Conservation (phyloP, 176 grass and related monocot species). For the Metroxylon sagu region DNA sequence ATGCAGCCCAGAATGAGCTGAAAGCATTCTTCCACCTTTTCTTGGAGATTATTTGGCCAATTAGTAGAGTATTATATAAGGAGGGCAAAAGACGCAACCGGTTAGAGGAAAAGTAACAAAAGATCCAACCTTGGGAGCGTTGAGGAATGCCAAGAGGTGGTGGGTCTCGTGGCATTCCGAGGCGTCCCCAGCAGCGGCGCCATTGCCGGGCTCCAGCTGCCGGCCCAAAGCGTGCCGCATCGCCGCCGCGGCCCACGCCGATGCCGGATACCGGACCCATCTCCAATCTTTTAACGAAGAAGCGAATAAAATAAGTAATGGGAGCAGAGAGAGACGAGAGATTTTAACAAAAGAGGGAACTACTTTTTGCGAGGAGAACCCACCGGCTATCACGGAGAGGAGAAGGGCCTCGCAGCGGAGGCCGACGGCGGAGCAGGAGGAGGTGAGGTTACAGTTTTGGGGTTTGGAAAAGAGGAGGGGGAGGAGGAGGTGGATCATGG, state of each 20-base stretch:
- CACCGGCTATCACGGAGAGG: conserved; percentile 47
- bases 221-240: conserved; percentile 31
- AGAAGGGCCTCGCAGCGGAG: conserved; percentile 35
- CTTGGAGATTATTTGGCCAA: conserved; percentile 18
- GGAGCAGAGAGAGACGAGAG: not conserved
- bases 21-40: conserved; percentile 45
- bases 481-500: conserved; percentile 13
- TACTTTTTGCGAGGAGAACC: conserved; percentile 7
- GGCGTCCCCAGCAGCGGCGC: not conserved
- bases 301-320: not conserved
- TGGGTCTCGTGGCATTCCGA: no score
- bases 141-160: no score
- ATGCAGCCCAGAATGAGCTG: conserved; percentile 34
- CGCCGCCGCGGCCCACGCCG: conserved; percentile 64
- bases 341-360: not conserved
- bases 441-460: not conserved
- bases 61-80: not conserved
- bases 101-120: not conserved
- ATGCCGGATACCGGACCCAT: conserved; percentile 62
- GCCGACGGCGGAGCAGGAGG: not conserved
- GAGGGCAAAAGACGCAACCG: not conserved
- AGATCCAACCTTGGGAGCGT: conserved; percentile 34
- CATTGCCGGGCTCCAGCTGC: not conserved
- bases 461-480: not conserved
- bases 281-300: conserved; percentile 43